Conservation (phyloP, 495 filamentous ascomycete genomes). For the Penicillium paxilli region DNA sequence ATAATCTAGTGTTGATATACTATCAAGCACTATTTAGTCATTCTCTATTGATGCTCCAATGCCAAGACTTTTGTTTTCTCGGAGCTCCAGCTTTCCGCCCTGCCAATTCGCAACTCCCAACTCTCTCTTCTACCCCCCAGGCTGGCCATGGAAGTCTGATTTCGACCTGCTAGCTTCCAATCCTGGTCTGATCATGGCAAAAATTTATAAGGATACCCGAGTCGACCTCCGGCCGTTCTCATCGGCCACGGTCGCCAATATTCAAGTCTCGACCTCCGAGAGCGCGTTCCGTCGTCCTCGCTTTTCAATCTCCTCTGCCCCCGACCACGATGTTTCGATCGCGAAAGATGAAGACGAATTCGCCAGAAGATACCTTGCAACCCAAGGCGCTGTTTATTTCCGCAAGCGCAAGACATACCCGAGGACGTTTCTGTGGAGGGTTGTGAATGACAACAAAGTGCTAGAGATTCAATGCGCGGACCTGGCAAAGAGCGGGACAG, state of each 20-base stretch:
- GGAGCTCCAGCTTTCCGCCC: constrained; percentile 44
- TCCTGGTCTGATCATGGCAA: constrained; percentile 43
- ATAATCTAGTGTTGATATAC: too few species aligned
- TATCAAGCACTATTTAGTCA: too few species aligned
- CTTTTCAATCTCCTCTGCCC: constrained; percentile 43
- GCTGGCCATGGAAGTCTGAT: constrained; percentile 46
- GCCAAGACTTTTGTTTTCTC: constrained; percentile 52
- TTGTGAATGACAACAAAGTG: constrained; percentile 76
- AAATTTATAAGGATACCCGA: constrained; percentile 83
- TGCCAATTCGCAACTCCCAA: constrained; percentile 25
- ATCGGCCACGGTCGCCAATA: constrained; percentile 65
- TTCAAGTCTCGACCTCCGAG: constrained; percentile 65
- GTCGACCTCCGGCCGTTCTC: constrained; percentile 76
- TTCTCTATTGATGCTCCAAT: too few species aligned
- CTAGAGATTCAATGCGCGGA: constrained; percentile 84
- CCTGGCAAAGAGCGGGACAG: constrained; percentile 66
- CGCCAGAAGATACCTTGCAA: constrained; percentile 68
- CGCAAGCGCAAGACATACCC: constrained; percentile 72
- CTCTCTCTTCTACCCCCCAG: constrained; percentile 16
- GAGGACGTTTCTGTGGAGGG: constrained; percentile 84
- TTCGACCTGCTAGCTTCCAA: constrained; percentile 16
- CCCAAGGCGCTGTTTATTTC: constrained; percentile 81
- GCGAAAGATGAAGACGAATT: constrained; percentile 76
- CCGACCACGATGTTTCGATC: constrained; percentile 32
- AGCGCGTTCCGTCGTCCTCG: constrained; percentile 41